phyloP scores from a whole-genome alignment of 176 grass and related monocot genomes.

The sorghum (Sorghum bicolor) region DNA sequence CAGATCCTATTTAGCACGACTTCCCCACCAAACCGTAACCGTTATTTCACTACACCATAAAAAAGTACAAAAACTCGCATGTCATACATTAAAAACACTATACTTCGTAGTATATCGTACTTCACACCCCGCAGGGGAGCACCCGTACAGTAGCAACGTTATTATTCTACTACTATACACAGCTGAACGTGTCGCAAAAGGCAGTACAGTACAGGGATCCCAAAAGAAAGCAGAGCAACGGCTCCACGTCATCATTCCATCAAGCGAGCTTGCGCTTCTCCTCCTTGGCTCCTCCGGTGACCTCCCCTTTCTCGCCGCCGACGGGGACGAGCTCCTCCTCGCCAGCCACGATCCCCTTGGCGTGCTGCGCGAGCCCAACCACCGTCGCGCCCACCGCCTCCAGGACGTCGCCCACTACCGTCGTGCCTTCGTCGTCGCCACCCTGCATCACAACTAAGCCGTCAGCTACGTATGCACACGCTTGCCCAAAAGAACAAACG shows the following conservation, averaged over 20 bases:
- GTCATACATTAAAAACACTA: too few relatives aligned
- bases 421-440: not conserved
- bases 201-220: not conserved
- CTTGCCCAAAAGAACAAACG: not conserved
- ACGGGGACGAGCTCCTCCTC: conserved; percentile 41
- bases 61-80: too few relatives aligned
- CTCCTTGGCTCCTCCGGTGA: not conserved
- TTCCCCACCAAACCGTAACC: too few relatives aligned
- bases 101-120: too few relatives aligned
- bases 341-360: conserved; percentile 62
- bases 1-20: too few relatives aligned
- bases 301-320: not conserved
- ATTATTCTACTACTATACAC: not conserved
- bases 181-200: not conserved
- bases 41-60: too few relatives aligned
- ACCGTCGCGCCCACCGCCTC: conserved; percentile 68
- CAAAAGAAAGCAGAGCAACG: not conserved
- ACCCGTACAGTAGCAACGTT: not conserved
- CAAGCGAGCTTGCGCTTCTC: conserved; percentile 21
- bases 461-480: conserved; percentile 11
- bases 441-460: conserved; percentile 17
- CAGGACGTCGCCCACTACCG: conserved; percentile 40
- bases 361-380: conserved; percentile 44
- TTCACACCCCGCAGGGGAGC: too few relatives aligned
- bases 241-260: not conserved